A percentile compares a stretch with the other conserved stretches of the same genome.
phyloP scores from a whole-genome alignment of 2,329 filamentous ascomycete genomes.

The Trichophaea hybrida region DNA sequence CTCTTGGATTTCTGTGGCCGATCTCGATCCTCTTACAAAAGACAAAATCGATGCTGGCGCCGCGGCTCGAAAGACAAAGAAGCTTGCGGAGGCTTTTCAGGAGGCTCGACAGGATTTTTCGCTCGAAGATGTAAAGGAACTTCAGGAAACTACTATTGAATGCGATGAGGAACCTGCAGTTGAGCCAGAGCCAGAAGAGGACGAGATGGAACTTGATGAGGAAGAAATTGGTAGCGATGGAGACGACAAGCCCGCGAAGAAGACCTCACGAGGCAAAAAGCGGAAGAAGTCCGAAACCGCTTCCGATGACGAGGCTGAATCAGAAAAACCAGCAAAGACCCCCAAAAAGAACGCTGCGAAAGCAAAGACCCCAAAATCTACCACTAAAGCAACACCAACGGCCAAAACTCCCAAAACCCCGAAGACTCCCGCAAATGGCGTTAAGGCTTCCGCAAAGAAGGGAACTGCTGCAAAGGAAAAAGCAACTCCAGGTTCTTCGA shows the following conservation, averaged over 20 bases:
- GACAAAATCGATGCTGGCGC: slow-evolving; percentile 54
- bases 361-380: slow-evolving; percentile 30
- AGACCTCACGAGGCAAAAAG: slow-evolving; percentile 33
- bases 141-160: slow-evolving; percentile 40
- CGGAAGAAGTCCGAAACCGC: slow-evolving; percentile 15
- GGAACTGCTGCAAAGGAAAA: slow-evolving; percentile 34
- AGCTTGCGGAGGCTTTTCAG: slow-evolving; percentile 61
- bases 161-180: slow-evolving; percentile 31
- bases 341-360: slow-evolving; percentile 43
- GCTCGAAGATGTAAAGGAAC: slow-evolving; percentile 67
- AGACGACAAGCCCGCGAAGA: slow-evolving; percentile 47
- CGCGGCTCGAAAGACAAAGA: slow-evolving; percentile 63
- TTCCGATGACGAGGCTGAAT: slow-evolving; percentile 47
- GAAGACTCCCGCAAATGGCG: slow-evolving; percentile 23
- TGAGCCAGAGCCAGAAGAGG: slow-evolving; percentile 39
- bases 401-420: slow-evolving; percentile 22
- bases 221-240: slow-evolving; percentile 41
- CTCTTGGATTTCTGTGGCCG: slow-evolving; percentile 79
- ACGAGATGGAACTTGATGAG: slow-evolving; percentile 46
- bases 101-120: slow-evolving; percentile 66
- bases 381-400: slow-evolving; percentile 27
- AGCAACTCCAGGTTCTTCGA: slow-evolving; percentile 19
- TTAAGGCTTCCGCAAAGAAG: slow-evolving; percentile 32
- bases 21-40: slow-evolving; percentile 61
- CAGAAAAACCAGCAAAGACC: slow-evolving; percentile 52